Conservation (phyloP, 73 alveolate species). For the Paramecium caudatum region DNA sequence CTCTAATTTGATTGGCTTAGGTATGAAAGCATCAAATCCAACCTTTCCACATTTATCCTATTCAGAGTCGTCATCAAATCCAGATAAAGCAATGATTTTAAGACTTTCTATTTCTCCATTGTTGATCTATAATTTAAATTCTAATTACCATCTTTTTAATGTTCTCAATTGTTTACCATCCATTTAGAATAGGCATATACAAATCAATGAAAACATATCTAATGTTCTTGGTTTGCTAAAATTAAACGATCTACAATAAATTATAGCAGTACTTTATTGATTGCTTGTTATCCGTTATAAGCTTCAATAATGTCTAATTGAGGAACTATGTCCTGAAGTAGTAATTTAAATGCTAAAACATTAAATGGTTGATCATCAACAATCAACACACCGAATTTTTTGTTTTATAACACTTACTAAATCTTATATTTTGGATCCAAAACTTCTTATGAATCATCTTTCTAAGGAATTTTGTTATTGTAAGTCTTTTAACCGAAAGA, state of each 20-base stretch:
- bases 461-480: not conserved
- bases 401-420: not conserved
- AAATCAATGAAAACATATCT: conserved; percentile 64
- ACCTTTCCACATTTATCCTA: conserved; percentile 25
- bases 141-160: conserved; percentile 15
- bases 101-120: conserved; percentile 3
- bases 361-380: conserved; percentile 73
- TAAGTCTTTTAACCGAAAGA: not conserved
- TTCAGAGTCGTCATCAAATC: conserved; percentile 57
- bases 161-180: conserved; percentile 43
- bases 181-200: conserved; percentile 75
- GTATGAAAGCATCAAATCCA: conserved; percentile 50
- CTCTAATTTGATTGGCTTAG: conserved; percentile 63
- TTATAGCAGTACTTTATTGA: not conserved
- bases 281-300: conserved; percentile 72
- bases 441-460: not conserved
- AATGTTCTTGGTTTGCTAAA: not conserved
- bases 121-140: conserved; percentile 4
- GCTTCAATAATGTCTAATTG: conserved; percentile 58
- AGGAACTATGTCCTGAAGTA: not conserved
- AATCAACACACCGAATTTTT: conserved; percentile 61
- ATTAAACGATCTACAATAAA: not conserved
- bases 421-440: not conserved
- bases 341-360: conserved; percentile 60
- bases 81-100: conserved; percentile 15